Conservation (phyloP, 306 rosid species). For the Begonia peltatifolia region DNA sequence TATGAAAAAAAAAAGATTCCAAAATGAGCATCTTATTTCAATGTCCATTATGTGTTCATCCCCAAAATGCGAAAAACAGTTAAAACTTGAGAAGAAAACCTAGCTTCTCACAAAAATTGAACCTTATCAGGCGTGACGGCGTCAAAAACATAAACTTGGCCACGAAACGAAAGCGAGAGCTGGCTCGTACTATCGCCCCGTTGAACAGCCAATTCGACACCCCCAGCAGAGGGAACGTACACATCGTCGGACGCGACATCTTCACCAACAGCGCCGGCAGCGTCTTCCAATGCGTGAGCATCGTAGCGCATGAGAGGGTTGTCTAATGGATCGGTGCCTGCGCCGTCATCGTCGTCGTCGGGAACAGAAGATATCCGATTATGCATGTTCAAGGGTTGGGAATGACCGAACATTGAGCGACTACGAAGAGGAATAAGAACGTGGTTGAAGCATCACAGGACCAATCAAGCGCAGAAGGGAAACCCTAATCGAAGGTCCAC, state of each 20-base stretch:
- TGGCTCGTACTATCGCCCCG: conserved; percentile 53
- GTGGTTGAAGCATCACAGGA: conserved; percentile 32
- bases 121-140: conserved; percentile 84
- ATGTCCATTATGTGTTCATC: not conserved
- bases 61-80: not conserved
- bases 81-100: conserved; percentile 6
- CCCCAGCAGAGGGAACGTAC: conserved; percentile 26
- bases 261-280: conserved; percentile 22
- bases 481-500: too few species aligned
- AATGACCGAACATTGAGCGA: conserved; percentile 51
- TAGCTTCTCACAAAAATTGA: conserved; percentile 2
- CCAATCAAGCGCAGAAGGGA: not conserved
- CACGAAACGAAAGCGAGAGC: conserved; percentile 88
- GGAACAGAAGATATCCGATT: conserved; percentile 36
- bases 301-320: conserved; percentile 44
- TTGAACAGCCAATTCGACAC: conserved; percentile 30
- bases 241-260: conserved; percentile 38
- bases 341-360: conserved; percentile 28
- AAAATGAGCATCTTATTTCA: not conserved
- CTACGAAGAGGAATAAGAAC: conserved; percentile 18
- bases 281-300: conserved; percentile 44
- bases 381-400: conserved; percentile 33
- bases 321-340: conserved; percentile 27
- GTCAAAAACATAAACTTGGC: conserved; percentile 85
- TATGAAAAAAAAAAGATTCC: too few species aligned